Evolutionary conservation across 441 rosid species (phyloP), one percentile per base, ranked within the genome.

Genomic region (Daphne laureola): DNA sequence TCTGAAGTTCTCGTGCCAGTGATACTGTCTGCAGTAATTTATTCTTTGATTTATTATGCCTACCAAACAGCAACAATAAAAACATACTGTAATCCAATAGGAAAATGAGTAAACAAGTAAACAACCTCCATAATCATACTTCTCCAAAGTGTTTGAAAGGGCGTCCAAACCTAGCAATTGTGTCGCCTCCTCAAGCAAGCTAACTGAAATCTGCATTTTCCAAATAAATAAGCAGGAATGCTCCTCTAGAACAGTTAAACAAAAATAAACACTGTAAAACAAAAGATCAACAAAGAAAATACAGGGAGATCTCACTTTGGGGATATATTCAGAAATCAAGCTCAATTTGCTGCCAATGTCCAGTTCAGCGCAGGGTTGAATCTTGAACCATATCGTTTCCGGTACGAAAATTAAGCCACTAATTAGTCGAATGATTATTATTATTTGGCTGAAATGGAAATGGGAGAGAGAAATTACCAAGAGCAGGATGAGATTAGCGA

Each of bases 311-410:
- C 73, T 74, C 36, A 86, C 95, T 63, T 75, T 80, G 0, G 93
- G 84, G 11, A 84, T 11, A 66, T 63, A 65, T 17, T 84, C 71
- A 23, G 67, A 55, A 55, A 77, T 46, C 46, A 86, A 74, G 41
- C 52, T 27, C 59, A 59, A 67, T 69, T 82, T 91, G 5, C 62
- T 53, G 49, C 66, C 65, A 2, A 80, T 15, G 50, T 74, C 73
- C 43, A 91, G 82, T 44, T 68, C 77, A 12, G 72, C 95, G 57
- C 84, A 82, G 0, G 86, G 98, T 67, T 76, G 83, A 55, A 72
- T 67, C 91, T 87, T 61, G 36, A 47, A 54, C 17, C 17, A 45
- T 31, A 5, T 31, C 38, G 11, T 31, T 31, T 31, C 38, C 38
- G 11, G 38, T 6, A 31, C 1, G 38, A 31, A 31, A 31, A 47